Evolutionary conservation across 202 grass and related monocot species (phyloP).

Genomic region (Zoysia matrella): DNA sequence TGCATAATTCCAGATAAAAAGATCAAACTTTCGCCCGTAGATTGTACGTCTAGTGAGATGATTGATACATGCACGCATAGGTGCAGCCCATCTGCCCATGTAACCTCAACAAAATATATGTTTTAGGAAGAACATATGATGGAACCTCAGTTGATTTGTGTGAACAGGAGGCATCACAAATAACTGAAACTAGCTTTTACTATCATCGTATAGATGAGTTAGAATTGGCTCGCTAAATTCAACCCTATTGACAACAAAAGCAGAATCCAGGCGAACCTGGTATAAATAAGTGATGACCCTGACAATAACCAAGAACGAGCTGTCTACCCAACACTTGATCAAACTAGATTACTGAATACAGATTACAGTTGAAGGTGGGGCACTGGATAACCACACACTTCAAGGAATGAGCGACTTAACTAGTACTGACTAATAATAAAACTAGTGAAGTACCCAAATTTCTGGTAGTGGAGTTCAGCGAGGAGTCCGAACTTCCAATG

Average conservation of each 20-base stretch:
- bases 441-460: background rate
- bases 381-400: slow-evolving; percentile 16
- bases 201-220: background rate
- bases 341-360: slow-evolving; percentile 24
- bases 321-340: slow-evolving; percentile 6
- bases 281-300: slow-evolving; percentile 31
- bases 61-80: background rate
- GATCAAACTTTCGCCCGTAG: background rate
- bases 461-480: slow-evolving; percentile 38
- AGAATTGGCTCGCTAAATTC: slow-evolving; percentile 1
- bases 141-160: background rate
- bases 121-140: background rate
- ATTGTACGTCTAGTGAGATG: background rate
- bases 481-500: slow-evolving; percentile 77
- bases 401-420: background rate
- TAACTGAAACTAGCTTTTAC: background rate
- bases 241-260: slow-evolving; percentile 10
- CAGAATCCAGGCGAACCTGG: slow-evolving; percentile 12
- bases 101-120: background rate
- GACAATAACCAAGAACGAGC: background rate
- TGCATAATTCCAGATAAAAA: slow-evolving; percentile 1
- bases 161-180: background rate
- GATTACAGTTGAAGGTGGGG: slow-evolving; percentile 18
- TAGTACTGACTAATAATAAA: background rate
- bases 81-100: background rate